Base-by-base conservation (phyloP, 148 eudicot species). In the Camellia sinensis region DNA sequence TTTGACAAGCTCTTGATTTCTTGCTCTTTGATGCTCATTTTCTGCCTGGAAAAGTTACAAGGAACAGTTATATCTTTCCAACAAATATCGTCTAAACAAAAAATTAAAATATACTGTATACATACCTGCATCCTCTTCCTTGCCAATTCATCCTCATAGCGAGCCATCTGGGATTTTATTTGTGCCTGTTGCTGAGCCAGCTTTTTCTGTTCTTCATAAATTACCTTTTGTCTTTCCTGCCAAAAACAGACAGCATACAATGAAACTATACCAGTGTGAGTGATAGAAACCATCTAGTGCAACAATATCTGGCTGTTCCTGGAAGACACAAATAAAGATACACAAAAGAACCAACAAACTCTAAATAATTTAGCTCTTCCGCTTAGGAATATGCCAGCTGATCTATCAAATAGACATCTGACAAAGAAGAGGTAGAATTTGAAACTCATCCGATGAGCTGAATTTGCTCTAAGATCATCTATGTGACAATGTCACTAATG, bases 1-100 rank as follows among this genome's bases (percentile, higher is more conserved):
- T 83, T 87, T 89, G 43, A 94, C 98, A 73, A 94, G 93, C 85
- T 94, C 98, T 76, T 90, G 91, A 85, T 94, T 92, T 82, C 98
- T 92, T 13, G 89, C 64, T 74, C 97, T 91, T 40, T 91, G 97
- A 67, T 85, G 86, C 53, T 92, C 98, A 88, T 92, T 87, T 83
- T 92, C 98, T 62, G 91, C 89, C 98, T 94, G 85, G 69, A 67
- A 57, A 15, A 79, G 53, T 78, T 50, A 62, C 40, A 54, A 19
- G 18, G 46, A 71, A 22, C 14, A 76, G 22, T 63, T 37, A 40
- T 12, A 53, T 71, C 46, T n/a, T 59, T 37, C 66, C 54, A 40
- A 40, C 13, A 77, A 52, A 43, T 40, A 71, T 68, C 64, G 46
- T 50, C 13, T 56, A 46, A 57, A 63, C n/a, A 6, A n/a, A 77